Evolutionary conservation across 495 filamentous ascomycete species (phyloP).

Genomic region (Polyplosphaeria fusca): DNA sequence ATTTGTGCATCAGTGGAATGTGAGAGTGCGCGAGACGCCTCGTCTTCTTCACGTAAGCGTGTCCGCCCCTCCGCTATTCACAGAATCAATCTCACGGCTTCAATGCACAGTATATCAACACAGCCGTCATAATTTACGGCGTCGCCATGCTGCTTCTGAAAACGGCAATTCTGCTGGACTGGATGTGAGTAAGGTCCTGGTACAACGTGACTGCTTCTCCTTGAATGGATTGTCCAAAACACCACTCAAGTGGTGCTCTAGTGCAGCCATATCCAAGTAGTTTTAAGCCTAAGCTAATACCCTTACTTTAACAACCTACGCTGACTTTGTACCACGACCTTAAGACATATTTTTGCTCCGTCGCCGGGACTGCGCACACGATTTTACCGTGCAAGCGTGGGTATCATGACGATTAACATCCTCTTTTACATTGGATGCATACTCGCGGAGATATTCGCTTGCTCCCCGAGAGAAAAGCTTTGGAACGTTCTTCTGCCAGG

Average conservation of each 20-base stretch:
- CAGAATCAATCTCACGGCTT: too few relatives aligned
- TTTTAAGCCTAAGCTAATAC: too few relatives aligned
- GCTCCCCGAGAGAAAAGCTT: conserved; percentile 2
- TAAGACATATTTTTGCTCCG: conserved; percentile 9
- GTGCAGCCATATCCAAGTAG: too few relatives aligned
- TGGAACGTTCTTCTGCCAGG: background rate
- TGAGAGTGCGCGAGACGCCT: background rate
- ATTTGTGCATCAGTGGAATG: conserved; percentile 13
- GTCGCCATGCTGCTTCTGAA: conserved; percentile 7
- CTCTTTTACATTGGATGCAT: conserved; percentile 6
- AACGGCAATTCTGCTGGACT: conserved; percentile 9
- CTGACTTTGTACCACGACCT: too few relatives aligned
- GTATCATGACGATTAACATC: conserved; percentile 3
- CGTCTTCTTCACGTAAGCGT: conserved; percentile 5
- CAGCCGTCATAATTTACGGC: background rate
- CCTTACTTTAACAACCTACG: too few relatives aligned
- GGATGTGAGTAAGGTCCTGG: too few relatives aligned
- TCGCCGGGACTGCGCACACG: background rate
- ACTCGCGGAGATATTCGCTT: conserved; percentile 6
- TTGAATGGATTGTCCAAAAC: too few relatives aligned
- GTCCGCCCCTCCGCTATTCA: too few relatives aligned
- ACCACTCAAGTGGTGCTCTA: too few relatives aligned
- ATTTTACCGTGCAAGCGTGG: background rate
- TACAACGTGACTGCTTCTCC: too few relatives aligned
- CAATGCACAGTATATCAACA: too few relatives aligned